These are phyloP conservation scores for Apiospora hydei DNA, from an alignment of 2,329 filamentous ascomycete species.

Conservation along the genomic window DNA sequence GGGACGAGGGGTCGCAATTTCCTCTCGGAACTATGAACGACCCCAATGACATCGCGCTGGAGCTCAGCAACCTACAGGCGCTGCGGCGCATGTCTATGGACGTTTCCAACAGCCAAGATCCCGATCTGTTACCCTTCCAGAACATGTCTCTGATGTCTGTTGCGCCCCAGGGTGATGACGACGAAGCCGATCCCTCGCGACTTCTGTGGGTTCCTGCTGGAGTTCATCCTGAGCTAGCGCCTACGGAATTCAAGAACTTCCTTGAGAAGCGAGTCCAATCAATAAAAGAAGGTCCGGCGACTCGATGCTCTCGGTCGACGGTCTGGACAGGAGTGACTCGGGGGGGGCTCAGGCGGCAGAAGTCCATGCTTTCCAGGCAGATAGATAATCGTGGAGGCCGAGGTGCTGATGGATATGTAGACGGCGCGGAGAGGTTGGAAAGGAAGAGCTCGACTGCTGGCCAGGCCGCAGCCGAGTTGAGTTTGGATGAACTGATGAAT, in stretches of 20 bases:
- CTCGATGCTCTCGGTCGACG: constrained; percentile 66
- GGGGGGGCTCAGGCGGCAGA: constrained; percentile 81
- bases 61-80: constrained; percentile 90
- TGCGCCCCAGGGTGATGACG: constrained; percentile 75
- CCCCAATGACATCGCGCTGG: constrained; percentile 87
- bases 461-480: constrained; percentile 66
- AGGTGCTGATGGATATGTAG: constrained; percentile 71
- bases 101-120: constrained; percentile 74
- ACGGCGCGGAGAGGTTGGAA: constrained; percentile 83
- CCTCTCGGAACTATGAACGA: constrained; percentile 90
- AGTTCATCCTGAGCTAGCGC: constrained; percentile 92
- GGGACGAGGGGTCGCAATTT: constrained; percentile 71
- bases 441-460: constrained; percentile 71
- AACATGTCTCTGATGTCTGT: constrained; percentile 69
- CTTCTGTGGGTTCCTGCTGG: constrained; percentile 96
- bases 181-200: constrained; percentile 87
- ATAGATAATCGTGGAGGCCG: constrained; percentile 75
- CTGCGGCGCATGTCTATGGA: constrained; percentile 95
- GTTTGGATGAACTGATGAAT: constrained; percentile 81
- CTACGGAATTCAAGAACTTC: constrained; percentile 96
- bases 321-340: constrained; percentile 59
- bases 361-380: constrained; percentile 93
- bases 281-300: constrained; percentile 83
- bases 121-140: constrained; percentile 78
- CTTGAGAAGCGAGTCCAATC: constrained; percentile 91